phyloP scores from a whole-genome alignment of 192 early-diverging fungal genomes.

The Linnemannia hyalina region DNA sequence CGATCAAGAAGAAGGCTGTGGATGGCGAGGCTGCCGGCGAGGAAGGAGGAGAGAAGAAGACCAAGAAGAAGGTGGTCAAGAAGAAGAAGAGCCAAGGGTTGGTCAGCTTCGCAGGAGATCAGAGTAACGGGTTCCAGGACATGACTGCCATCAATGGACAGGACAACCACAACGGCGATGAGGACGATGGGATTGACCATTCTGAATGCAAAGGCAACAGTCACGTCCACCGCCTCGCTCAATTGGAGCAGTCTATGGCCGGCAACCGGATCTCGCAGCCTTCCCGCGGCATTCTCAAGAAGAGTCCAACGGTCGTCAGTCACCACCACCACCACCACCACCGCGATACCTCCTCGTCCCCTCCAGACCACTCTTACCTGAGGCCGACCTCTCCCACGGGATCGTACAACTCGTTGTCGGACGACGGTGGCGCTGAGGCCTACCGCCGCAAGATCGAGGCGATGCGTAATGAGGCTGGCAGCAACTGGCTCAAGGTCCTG shows the following conservation, averaged over 20 bases:
- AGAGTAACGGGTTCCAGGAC: neutral
- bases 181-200: constrained; percentile 14
- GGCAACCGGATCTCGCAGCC: neutral
- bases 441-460: constrained; percentile 65
- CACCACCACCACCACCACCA: constrained; percentile 1
- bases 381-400: constrained; percentile 1
- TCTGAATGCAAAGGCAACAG: constrained; percentile 10
- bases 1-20: constrained; percentile 22
- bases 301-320: constrained; percentile 1
- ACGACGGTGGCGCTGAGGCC: constrained; percentile 45
- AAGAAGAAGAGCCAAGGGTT: constrained; percentile 31
- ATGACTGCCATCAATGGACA: neutral
- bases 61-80: constrained; percentile 28
- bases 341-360: neutral
- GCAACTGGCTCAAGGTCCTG: constrained; percentile 65
- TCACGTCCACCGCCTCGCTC: constrained; percentile 39
- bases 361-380: neutral
- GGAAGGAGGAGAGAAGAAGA: constrained; percentile 23
- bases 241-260: constrained; percentile 37
- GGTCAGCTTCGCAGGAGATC: constrained; percentile 27
- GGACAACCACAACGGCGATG: neutral
- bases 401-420: constrained; percentile 12
- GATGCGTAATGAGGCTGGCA: constrained; percentile 66
- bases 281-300: neutral
- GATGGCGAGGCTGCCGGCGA: constrained; percentile 8